Evolutionary conservation across 345 rosid genomes (phyloP), one percentile per base, ranked within the genome.

Genomic region (Stellera chamaejasme): DNA sequence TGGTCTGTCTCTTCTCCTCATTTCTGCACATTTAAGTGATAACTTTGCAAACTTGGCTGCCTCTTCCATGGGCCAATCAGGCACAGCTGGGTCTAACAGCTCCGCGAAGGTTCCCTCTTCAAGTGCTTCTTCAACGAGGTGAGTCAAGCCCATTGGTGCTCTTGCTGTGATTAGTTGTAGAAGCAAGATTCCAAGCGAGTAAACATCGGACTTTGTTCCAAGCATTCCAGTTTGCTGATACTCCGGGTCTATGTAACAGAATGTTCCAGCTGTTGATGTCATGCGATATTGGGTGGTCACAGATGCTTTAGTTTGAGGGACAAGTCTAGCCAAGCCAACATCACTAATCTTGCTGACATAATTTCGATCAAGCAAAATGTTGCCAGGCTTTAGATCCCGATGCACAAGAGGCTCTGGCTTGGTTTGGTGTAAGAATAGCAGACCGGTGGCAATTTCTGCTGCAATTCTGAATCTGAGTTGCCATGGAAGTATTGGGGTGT

Each of bases 401-500:
- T 88, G 98, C 61, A 93, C 99, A 3, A 93, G 68, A 11, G 99
- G 94, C 66, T 93, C 97, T 13, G 99, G 99, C 71, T 81, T 93
- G 69, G 82, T 70, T 66, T 86, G 97, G 80, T 89, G 97, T 16
- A 93, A 84, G 70, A 92, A 86, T 55, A 78, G 90, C 67, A 92
- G 94, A 19, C 83, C 89, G 1, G 97, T 82, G 55, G 75, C 87
- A 19, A 88, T 88, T 67, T 92, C 98, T 56, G 96, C 84, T 0
- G 97, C 81, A 39, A 88, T 88, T 15, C 75, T 57, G 68, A 88
- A 84, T 67, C 98, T 74, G 53, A 74, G 9, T 63, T 70, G 94
- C 97, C 97, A 88, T 39, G 97, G 67, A 56, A 92, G 82, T 49
- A 58, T 59, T 13, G 83, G 83, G 49, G 66, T 73, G 51, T 77